Percentiles rank a stretch among this genome's conserved stretches.
Evolutionary conservation across 768 basidiomycete species (phyloP).

Genomic region (Tulasnella sp.): DNA sequence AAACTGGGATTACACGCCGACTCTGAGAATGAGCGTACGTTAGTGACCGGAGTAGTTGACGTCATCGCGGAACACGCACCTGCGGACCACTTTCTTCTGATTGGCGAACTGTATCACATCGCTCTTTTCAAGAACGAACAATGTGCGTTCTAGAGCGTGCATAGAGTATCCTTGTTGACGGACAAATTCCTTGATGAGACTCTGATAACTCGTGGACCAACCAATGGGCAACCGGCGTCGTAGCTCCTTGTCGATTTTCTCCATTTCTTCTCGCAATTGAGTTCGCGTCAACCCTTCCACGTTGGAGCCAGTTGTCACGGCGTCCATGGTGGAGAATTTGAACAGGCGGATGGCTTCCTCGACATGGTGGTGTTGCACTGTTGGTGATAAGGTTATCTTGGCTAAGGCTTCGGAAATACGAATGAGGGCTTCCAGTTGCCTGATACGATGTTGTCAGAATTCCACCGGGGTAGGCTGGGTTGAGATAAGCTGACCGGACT

Average conservation of each 20-base stretch:
- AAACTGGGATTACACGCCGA: constrained; percentile 1
- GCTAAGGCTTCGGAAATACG: constrained; percentile 96
- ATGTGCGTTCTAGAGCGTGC: constrained; percentile 80
- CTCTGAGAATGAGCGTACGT: background rate
- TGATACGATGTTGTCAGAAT: constrained; percentile 24
- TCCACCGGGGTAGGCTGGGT: background rate
- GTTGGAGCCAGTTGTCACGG: constrained; percentile 76
- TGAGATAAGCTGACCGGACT: constrained; percentile 53
- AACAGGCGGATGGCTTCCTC: constrained; percentile 97
- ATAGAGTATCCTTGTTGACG: constrained; percentile 80
- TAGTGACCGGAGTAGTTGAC: background rate
- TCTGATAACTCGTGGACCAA: constrained; percentile 95
- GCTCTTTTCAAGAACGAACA: constrained; percentile 88
- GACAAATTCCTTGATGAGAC: constrained; percentile 85
- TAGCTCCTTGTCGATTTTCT: constrained; percentile 77
- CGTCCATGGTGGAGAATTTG: constrained; percentile 99
- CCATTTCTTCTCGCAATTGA: constrained; percentile 88
- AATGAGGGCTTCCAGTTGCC: constrained; percentile 96
- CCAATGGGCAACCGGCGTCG: constrained; percentile 76
- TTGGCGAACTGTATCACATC: constrained; percentile 81
- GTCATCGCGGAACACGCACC: background rate
- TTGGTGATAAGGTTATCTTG: constrained; percentile 78
- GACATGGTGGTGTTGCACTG: constrained; percentile 85
- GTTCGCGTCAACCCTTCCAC: constrained; percentile 85
- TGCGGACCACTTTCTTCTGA: constrained; percentile 16